These are phyloP conservation scores for Aspergillus baeticus DNA, from an alignment of 495 filamentous ascomycete genomes.

Conservation along the genomic window DNA sequence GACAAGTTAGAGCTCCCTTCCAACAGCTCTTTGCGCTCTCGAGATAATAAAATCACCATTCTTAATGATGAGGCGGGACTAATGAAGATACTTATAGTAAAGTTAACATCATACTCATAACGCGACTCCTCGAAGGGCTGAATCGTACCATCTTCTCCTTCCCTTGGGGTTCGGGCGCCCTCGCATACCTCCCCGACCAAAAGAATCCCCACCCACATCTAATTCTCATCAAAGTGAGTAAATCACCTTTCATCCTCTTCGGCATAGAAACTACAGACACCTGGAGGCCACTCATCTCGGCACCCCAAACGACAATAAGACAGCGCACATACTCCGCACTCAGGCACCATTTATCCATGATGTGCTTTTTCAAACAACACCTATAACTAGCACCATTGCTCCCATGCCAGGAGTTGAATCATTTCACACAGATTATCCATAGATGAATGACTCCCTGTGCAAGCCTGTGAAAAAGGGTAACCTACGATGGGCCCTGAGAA, in stretches of 20 bases:
- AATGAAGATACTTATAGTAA: neutral
- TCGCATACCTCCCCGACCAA: neutral
- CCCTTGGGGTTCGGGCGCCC: neutral
- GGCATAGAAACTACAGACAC: too few relatives aligned
- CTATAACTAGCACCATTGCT: neutral
- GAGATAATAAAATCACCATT: too few relatives aligned
- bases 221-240: neutral
- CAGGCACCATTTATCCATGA: neutral
- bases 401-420: neutral
- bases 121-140: neutral
- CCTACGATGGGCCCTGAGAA: neutral
- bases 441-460: neutral
- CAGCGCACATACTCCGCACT: neutral
- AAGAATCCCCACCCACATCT: neutral
- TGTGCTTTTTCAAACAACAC: neutral
- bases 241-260: neutral
- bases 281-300: neutral
- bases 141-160: neutral
- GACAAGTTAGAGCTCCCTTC: neutral
- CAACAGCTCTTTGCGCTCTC: too few relatives aligned
- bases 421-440: neutral
- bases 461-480: neutral
- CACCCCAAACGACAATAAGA: neutral
- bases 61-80: neutral
- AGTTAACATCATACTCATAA: neutral